A percentile compares a stretch with the other conserved stretches of the same genome.
phyloP scores from a whole-genome alignment of 306 rosid species.

The Trichosanthes cucumerina region DNA sequence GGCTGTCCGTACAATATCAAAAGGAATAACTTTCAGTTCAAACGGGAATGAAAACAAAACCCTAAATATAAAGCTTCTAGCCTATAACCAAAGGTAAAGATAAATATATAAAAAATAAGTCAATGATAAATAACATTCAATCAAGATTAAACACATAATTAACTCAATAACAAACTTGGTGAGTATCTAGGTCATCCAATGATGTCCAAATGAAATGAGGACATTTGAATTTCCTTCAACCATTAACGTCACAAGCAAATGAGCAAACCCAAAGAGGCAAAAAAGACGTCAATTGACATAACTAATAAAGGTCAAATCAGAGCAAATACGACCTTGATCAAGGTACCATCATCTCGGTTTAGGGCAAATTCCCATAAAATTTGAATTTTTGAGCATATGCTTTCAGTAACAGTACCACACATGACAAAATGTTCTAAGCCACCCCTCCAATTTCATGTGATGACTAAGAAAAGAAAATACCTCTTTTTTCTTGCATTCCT shows the following conservation, averaged over 20 bases:
- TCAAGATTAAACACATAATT: neutral
- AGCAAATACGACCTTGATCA: neutral
- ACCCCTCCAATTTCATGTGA: neutral
- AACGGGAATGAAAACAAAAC: no score
- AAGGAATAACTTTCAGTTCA: no score
- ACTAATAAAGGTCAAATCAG: neutral
- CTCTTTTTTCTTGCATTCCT: conserved; percentile 97
- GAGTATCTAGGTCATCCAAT: neutral
- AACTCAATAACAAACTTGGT: neutral
- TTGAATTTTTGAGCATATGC: neutral
- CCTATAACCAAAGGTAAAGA: no score
- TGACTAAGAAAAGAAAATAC: conserved; percentile 24
- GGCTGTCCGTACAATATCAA: no score
- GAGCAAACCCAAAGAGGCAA: neutral
- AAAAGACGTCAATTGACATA: neutral
- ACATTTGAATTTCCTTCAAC: neutral
- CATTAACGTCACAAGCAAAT: neutral
- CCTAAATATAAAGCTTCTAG: no score
- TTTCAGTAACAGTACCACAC: neutral
- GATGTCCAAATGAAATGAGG: neutral
- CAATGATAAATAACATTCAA: no score
- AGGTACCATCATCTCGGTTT: neutral
- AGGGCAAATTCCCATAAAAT: neutral
- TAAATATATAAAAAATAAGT: no score
- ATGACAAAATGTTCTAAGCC: neutral